A percentile compares a stretch with the other conserved stretches of the same genome.
phyloP scores from a whole-genome alignment of 805 yeast genomes.

The Yarrowia keelungensis region DNA sequence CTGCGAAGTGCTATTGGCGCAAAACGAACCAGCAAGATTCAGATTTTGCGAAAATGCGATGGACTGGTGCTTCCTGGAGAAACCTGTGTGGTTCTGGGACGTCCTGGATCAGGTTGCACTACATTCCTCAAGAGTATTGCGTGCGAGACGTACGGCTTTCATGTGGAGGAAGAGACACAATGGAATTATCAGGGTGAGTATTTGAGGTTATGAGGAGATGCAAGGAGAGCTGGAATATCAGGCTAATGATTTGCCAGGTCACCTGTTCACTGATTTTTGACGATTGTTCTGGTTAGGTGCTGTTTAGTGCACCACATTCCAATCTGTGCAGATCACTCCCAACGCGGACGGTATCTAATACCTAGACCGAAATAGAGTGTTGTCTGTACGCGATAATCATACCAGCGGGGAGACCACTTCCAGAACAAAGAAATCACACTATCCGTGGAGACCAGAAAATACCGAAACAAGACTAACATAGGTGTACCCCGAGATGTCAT shows the following conservation, averaged over 20 bases:
- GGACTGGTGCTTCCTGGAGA: slow-evolving; percentile 69
- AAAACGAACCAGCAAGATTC: slow-evolving; percentile 47
- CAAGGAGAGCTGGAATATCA: too few species aligned
- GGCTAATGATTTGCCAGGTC: background rate
- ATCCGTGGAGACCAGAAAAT: background rate
- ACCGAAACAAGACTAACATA: slow-evolving; percentile 45
- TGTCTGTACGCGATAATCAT: slow-evolving; percentile 49
- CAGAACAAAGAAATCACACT: background rate
- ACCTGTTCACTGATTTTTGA: background rate
- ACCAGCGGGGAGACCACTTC: background rate
- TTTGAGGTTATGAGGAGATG: slow-evolving; percentile 47
- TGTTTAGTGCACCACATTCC: slow-evolving; percentile 1
- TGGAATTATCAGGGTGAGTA: slow-evolving; percentile 53
- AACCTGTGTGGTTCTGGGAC: slow-evolving; percentile 71
- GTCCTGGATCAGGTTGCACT: slow-evolving; percentile 83
- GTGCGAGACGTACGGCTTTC: slow-evolving; percentile 63
- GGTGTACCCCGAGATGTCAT: slow-evolving; percentile 58
- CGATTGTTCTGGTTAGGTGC: background rate
- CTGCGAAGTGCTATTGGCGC: slow-evolving; percentile 44
- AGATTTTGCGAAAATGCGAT: slow-evolving; percentile 60
- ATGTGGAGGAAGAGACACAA: slow-evolving; percentile 57
- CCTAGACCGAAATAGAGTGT: slow-evolving; percentile 25
- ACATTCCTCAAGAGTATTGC: slow-evolving; percentile 58
- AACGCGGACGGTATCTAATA: slow-evolving; percentile 64
- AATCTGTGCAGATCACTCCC: slow-evolving; percentile 47